Conservation (phyloP, 306 rosid species). For the barrel medic (Medicago truncatula) region DNA sequence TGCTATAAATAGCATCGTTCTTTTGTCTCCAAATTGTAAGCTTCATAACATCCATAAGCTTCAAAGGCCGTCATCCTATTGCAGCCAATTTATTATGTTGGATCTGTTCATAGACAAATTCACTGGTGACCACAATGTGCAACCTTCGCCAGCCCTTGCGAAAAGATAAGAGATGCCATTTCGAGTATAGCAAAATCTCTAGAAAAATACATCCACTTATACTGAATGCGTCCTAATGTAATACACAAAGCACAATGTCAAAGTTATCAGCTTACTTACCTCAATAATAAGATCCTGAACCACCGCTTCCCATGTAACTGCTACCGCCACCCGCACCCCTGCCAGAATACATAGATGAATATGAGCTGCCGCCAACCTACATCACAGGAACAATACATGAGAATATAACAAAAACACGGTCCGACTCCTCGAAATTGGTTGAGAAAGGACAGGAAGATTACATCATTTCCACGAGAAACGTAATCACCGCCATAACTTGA, state of each 20-base stretch:
- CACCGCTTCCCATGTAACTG: constrained; percentile 86
- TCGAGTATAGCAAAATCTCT: constrained; percentile 51
- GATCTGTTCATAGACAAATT: constrained; percentile 87
- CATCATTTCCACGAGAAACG: constrained; percentile 89
- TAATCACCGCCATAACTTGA: constrained; percentile 94
- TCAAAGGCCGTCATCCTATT: constrained; percentile 72
- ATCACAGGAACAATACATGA: constrained; percentile 35
- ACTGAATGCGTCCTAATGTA: neutral
- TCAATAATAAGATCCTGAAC: constrained; percentile 93
- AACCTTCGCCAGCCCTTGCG: constrained; percentile 64
- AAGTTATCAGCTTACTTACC: constrained; percentile 54
- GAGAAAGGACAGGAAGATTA: constrained; percentile 50
- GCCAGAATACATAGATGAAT: constrained; percentile 83
- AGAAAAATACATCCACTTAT: constrained; percentile 34
- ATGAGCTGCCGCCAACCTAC: constrained; percentile 90
- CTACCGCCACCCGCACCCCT: constrained; percentile 84
- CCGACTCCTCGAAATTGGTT: neutral
- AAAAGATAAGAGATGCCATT: constrained; percentile 55
- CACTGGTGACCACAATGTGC: constrained; percentile 76
- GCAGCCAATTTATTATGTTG: constrained; percentile 76
- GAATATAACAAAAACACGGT: constrained; percentile 3
- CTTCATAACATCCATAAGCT: constrained; percentile 67
- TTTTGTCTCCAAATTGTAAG: constrained; percentile 66
- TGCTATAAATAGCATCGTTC: constrained; percentile 47
- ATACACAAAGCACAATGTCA: constrained; percentile 30